Conservation (phyloP, 1,139 yeast species). For the Blastobotrys ciferrii region DNA sequence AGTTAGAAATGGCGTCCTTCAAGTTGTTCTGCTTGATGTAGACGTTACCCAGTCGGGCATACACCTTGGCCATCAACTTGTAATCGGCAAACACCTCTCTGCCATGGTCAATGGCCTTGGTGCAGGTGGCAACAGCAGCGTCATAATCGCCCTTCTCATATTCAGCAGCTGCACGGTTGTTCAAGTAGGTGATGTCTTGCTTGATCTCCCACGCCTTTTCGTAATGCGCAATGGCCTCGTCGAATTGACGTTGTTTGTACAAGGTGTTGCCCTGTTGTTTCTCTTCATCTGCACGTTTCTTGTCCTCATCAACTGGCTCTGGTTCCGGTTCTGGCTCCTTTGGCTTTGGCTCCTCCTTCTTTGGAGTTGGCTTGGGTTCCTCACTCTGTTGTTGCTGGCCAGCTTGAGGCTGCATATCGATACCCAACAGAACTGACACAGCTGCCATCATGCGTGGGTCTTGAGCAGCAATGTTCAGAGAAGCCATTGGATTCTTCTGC, state of each 20-base stretch:
- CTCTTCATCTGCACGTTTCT: constrained; percentile 66
- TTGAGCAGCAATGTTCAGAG: constrained; percentile 53
- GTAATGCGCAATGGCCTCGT: constrained; percentile 86
- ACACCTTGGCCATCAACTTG: constrained; percentile 86
- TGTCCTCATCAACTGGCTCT: constrained; percentile 39
- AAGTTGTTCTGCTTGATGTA: constrained; percentile 75
- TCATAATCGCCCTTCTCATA: constrained; percentile 93
- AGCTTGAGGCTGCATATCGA: constrained; percentile 44
- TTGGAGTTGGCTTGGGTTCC: constrained; percentile 33
- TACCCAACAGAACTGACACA: constrained; percentile 83
- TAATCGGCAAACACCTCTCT: constrained; percentile 90
- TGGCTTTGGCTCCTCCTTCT: constrained; percentile 32
- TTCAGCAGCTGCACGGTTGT: constrained; percentile 97
- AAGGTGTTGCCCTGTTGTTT: constrained; percentile 85
- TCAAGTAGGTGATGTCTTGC: constrained; percentile 88
- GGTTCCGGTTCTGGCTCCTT: constrained; percentile 28
- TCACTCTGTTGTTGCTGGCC: constrained; percentile 24
- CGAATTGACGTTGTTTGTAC: constrained; percentile 86
- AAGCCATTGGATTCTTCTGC: constrained; percentile 72
- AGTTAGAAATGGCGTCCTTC: constrained; percentile 68
- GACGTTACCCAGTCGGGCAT: constrained; percentile 84
- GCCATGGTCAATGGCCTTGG: constrained; percentile 82
- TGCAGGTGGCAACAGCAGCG: constrained; percentile 75
- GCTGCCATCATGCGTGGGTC: constrained; percentile 90
- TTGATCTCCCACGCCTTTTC: constrained; percentile 79